Evolutionary conservation across 2,329 filamentous ascomycete genomes (phyloP), one percentile per base, ranked within the genome.

Genomic region (Fusarium marasasianum): DNA sequence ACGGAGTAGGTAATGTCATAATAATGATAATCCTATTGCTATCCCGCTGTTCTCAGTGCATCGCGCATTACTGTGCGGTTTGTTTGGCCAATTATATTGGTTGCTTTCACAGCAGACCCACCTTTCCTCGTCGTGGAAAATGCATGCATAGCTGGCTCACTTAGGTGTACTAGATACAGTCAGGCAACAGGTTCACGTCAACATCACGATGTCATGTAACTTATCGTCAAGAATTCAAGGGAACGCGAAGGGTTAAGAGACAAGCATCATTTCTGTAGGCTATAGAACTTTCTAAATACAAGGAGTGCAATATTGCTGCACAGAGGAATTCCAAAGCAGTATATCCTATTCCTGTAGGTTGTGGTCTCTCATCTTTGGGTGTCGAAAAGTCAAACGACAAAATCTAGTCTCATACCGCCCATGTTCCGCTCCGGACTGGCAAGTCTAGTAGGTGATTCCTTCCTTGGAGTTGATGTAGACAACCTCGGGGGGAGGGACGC

Each of bases 51-150:
- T 43, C 41, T 24, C 1, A 43, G 9, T 3, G 14, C 14, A 43
- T 10, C 13, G 1, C 0, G 14, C 14, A 17, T 43, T 0, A 17
- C 33, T 35, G 0, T 8, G 6, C 0, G 33, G 0, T 35, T 8
- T 6, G 6, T 17, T 10, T 24, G n/a, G 24, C 14, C n/a, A 24
- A 24, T 43, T 0, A 24, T 3, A 24, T 24, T 43, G 14, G 0
- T 11, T 17, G 5, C 0, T 6, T 24, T 1, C 0, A 10, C 9
- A 4, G 0, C 2, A 10, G 41, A 43, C 41, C 41, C 22, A n/a
- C 40, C 22, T 12, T 40, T 40, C 22, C 3, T 14, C 40, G 12
- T n/a, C 12, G 1, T 14, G 24, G 33, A 35, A 3, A 35, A 35
- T 35, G 6, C 33, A 35, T 35, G 33, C 2, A 2, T 0, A 3